A percentile compares a stretch with the other conserved stretches of the same genome.
Conservation (phyloP, 208 protist species). For the Tetramitus jugosus region DNA sequence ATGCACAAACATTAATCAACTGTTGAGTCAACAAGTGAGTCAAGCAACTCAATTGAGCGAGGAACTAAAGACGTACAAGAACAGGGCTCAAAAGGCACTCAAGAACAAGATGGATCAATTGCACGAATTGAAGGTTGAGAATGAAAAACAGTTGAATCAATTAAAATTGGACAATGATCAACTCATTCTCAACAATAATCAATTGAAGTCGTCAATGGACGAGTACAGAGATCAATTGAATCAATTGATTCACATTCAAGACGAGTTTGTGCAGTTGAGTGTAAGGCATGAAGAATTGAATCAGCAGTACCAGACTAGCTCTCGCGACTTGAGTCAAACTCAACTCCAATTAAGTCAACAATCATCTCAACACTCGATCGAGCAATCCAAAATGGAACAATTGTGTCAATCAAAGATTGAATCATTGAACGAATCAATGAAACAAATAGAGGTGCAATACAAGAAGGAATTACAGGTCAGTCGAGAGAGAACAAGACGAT, state of each 20-base stretch:
- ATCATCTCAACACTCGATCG: neutral
- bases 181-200: too few relatives aligned
- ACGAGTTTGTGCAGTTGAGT: neutral
- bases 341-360: neutral
- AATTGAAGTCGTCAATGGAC: too few relatives aligned
- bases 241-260: neutral
- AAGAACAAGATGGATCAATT: constrained; percentile 8
- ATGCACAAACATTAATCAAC: neutral
- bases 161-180: too few relatives aligned
- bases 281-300: neutral
- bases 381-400: neutral
- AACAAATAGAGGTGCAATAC: constrained; percentile 2
- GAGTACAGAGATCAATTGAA: neutral
- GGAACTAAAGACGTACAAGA: constrained; percentile 3
- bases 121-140: too few relatives aligned
- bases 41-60: neutral
- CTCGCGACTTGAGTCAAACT: too few relatives aligned
- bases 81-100: neutral
- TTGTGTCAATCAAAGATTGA: neutral
- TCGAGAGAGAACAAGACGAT: neutral
- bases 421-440: neutral
- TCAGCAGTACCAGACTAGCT: neutral
- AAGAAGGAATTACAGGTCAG: neutral
- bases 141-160: too few relatives aligned
- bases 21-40: neutral